Evolutionary conservation across 768 basidiomycete genomes (phyloP).

Genomic region (Collybiopsis confluens): DNA sequence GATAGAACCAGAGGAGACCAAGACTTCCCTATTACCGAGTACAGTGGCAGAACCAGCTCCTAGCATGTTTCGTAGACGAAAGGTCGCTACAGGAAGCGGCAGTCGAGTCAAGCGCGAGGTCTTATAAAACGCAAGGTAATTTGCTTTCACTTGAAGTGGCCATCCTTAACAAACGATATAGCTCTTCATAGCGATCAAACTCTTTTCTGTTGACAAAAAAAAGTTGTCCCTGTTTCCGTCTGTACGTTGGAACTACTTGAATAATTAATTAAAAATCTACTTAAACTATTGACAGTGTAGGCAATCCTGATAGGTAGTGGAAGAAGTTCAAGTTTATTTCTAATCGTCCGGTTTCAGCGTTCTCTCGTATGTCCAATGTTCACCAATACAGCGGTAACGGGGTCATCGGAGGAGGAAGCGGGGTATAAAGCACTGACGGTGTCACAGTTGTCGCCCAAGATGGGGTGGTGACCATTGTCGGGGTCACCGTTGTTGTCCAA

Average conservation of each 20-base stretch:
- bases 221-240: no score
- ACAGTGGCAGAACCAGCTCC: neutral
- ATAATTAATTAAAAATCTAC: no score
- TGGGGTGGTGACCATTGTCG: neutral
- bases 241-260: no score
- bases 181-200: no score
- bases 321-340: no score
- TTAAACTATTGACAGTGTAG: no score
- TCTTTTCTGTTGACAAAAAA: no score
- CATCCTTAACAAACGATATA: no score
- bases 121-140: neutral
- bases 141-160: no score
- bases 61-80: constrained; percentile 3
- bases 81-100: neutral
- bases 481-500: neutral
- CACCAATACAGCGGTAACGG: neutral
- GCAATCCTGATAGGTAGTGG: no score
- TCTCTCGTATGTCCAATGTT: no score
- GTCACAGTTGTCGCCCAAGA: neutral
- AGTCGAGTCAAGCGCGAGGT: constrained; percentile 1
- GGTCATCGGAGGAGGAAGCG: neutral
- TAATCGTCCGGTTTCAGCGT: no score
- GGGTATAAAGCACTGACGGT: neutral
- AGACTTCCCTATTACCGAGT: neutral
- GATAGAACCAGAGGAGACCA: neutral